phyloP scores from a whole-genome alignment of 306 rosid genomes.

The Pueraria montana region DNA sequence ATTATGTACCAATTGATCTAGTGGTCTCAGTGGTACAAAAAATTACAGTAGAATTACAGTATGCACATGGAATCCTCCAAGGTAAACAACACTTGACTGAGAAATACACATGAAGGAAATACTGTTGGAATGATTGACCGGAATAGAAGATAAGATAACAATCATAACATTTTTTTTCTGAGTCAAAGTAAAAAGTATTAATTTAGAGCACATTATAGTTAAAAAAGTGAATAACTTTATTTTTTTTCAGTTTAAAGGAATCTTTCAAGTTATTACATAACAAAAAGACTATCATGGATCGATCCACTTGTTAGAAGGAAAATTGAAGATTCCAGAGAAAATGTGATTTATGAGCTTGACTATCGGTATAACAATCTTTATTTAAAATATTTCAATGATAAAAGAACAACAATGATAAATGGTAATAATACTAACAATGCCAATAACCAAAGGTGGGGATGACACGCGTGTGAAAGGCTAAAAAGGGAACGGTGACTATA shows the following conservation, averaged over 20 bases:
- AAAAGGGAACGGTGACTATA: not conserved
- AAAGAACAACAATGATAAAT: not conserved
- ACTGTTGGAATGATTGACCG: constrained; percentile 36
- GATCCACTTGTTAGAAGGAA: constrained; percentile 42
- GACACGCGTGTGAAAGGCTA: not conserved
- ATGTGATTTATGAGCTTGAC: constrained; percentile 7
- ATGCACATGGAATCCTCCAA: constrained; percentile 22
- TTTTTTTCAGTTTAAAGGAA: not conserved
- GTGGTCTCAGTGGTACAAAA: not conserved
- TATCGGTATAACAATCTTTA: not conserved
- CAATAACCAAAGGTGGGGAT: constrained; percentile 11
- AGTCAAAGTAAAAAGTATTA: not conserved
- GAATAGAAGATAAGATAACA: not conserved
- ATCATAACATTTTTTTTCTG: not conserved
- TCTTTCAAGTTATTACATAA: constrained; percentile 6
- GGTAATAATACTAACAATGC: constrained; percentile 5
- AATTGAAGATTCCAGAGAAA: constrained; percentile 40
- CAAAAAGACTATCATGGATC: constrained; percentile 32
- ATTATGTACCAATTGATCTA: not conserved
- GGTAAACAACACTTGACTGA: not conserved
- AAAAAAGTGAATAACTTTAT: not conserved
- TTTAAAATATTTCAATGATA: not conserved
- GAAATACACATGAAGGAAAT: constrained; percentile 40
- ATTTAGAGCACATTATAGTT: not conserved
- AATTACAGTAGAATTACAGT: constrained; percentile 36